Base-by-base conservation (phyloP, 2,329 filamentous ascomycete species). In the Penicillium sp. region DNA sequence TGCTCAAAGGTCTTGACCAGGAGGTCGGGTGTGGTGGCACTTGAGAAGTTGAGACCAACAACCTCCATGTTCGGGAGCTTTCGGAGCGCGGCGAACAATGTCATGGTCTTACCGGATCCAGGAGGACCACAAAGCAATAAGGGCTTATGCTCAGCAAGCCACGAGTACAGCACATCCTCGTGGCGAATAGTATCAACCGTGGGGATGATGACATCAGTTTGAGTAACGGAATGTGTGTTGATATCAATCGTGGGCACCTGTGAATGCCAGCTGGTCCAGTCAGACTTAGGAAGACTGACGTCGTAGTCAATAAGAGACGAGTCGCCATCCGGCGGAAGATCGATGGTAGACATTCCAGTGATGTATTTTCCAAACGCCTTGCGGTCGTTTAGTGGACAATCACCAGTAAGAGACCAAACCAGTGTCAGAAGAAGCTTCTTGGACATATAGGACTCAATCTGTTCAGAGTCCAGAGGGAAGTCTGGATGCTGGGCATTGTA, bases 41-140 rank as follows among this genome's bases (percentile, higher is more conserved):
- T 99, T 5, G 95, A 99, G 75, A 99, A 99, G 77, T 99, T 99
- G 72, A 99, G 90, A 46, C 94, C 94, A 31, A 99, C 95, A 55
- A 97, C 91, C 75, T 99, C 94, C 92, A 99, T 97, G 72, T 97
- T 97, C 4, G 93, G 93, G 55, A 99, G 81, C 76, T 99, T 99
- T 61, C 94, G 88, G 51, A 99, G 84, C 33, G 94, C 94, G 71
- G 93, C 97, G 80, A 99, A 99, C 12, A 99, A 80, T 11, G 94
- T 99, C 94, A 99, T 99, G 5, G 94, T 99, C 80, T 99, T 99
- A 81, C 94, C 94, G 49, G 94, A 99, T 78, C 94, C 94, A 56
- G 94, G 94, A 70, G 94, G 95, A 74, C 94, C 95, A 72, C 94
- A 99, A 16, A 99, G 88, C 50, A 99, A 80, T 17, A 99, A 81